Evolutionary conservation across 176 grass and related monocot genomes (phyloP).

Genomic region (Zoysia japonica): DNA sequence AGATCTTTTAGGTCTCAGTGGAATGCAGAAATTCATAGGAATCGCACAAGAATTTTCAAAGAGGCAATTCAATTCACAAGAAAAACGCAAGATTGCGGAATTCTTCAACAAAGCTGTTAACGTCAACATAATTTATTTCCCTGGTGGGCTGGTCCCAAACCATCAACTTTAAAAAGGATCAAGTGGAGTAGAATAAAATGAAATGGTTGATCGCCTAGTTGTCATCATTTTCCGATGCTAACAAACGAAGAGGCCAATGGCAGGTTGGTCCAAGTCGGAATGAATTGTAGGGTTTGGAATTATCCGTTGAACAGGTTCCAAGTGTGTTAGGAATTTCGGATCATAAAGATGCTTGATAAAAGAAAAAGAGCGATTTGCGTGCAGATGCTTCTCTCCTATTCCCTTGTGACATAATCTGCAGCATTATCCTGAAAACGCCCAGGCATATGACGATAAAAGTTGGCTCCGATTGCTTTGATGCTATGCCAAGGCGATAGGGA

Average conservation of each 20-base stretch:
- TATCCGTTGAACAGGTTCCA: neutral
- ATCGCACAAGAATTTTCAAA: too few species aligned
- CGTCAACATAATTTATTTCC: neutral
- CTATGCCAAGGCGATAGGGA: neutral
- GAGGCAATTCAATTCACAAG: too few species aligned
- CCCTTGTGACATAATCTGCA: constrained; percentile 22
- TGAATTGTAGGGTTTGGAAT: constrained; percentile 5
- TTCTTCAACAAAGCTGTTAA: neutral
- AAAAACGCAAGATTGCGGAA: too few species aligned
- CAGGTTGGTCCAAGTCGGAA: constrained; percentile 17
- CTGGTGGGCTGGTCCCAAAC: too few species aligned
- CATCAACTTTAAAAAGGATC: neutral
- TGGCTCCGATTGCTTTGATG: constrained; percentile 24
- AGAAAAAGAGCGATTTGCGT: neutral
- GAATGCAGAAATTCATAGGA: too few species aligned
- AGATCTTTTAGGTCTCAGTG: too few species aligned
- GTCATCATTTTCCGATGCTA: constrained; percentile 25
- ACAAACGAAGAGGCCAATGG: constrained; percentile 30
- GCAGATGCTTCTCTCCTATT: constrained; percentile 28
- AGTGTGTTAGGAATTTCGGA: constrained; percentile 42
- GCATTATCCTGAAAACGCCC: constrained; percentile 30
- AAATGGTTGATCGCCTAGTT: constrained; percentile 16
- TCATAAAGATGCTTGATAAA: constrained; percentile 34
- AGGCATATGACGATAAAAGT: constrained; percentile 6
- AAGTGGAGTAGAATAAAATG: neutral